phyloP scores from a whole-genome alignment of 768 basidiomycete species.

The Tephrocybe sp. region DNA sequence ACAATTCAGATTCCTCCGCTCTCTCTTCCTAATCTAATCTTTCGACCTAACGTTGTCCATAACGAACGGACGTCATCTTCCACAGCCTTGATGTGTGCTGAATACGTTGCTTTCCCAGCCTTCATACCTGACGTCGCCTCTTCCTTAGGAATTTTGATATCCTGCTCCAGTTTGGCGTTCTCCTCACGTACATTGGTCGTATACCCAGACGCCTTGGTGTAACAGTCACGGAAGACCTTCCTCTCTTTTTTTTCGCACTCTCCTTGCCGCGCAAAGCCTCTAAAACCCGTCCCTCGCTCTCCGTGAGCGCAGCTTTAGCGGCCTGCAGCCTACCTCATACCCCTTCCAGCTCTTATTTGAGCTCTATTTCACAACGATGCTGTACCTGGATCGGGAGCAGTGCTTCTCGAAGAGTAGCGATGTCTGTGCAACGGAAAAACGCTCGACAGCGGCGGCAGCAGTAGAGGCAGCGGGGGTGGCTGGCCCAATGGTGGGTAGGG shows the following conservation, averaged over 20 bases:
- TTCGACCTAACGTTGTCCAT: too few species aligned
- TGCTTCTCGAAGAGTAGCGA: conserved; percentile 20
- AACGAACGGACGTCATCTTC: too few species aligned
- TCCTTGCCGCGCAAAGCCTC: conserved; percentile 25
- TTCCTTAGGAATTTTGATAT: conserved; percentile 45
- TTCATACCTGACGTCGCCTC: conserved; percentile 55
- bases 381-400: conserved; percentile 11
- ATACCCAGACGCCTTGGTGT: conserved; percentile 48
- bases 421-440: too few species aligned
- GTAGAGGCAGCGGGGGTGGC: too few species aligned
- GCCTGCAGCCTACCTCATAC: conserved; percentile 5
- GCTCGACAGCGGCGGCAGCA: too few species aligned
- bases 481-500: too few species aligned
- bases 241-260: conserved; percentile 41
- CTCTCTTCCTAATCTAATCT: too few species aligned
- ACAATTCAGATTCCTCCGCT: too few species aligned
- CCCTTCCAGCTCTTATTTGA: conserved; percentile 18
- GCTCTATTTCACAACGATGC: conserved; percentile 11
- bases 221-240: conserved; percentile 56
- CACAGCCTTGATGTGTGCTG: conserved; percentile 40
- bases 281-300: conserved; percentile 22
- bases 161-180: conserved; percentile 48
- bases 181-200: conserved; percentile 42
- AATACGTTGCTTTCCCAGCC: conserved; percentile 47
- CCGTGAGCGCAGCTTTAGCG: conserved; percentile 3